These are phyloP conservation scores for Fusarium keratoplasticum DNA, from an alignment of 2,329 filamentous ascomycete species.

Conservation along the genomic window DNA sequence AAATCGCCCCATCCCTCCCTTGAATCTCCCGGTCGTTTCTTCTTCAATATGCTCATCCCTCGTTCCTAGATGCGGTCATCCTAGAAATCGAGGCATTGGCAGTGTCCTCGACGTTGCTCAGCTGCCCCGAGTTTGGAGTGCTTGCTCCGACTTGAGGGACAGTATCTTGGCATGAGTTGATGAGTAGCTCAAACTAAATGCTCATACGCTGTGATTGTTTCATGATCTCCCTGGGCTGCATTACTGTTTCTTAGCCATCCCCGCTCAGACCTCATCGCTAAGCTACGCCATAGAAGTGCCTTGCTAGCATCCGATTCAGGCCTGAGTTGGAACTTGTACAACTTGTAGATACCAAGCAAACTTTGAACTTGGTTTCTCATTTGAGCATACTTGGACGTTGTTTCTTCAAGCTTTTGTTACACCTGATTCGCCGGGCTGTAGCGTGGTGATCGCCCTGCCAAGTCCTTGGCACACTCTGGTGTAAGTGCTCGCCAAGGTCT, in stretches of 20 bases:
- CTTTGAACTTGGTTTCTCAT: background rate
- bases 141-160: background rate
- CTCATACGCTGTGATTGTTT: background rate
- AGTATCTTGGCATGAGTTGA: background rate
- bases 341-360: background rate
- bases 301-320: no score
- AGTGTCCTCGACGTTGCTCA: background rate
- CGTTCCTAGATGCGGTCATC: background rate
- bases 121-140: background rate
- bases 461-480: background rate
- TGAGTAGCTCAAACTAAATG: background rate
- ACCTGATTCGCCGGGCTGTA: background rate
- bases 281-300: no score
- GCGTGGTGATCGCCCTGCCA: background rate
- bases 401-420: background rate
- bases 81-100: background rate
- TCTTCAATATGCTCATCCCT: background rate
- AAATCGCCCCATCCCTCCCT: background rate
- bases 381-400: background rate
- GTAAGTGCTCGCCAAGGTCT: background rate
- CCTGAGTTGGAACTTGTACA: background rate
- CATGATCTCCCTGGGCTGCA: background rate
- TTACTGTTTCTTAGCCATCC: background rate
- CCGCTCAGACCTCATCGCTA: background rate
- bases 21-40: background rate